These are phyloP conservation scores for Euryodendron excelsum DNA, from an alignment of 148 eudicot species.

Conservation along the genomic window DNA sequence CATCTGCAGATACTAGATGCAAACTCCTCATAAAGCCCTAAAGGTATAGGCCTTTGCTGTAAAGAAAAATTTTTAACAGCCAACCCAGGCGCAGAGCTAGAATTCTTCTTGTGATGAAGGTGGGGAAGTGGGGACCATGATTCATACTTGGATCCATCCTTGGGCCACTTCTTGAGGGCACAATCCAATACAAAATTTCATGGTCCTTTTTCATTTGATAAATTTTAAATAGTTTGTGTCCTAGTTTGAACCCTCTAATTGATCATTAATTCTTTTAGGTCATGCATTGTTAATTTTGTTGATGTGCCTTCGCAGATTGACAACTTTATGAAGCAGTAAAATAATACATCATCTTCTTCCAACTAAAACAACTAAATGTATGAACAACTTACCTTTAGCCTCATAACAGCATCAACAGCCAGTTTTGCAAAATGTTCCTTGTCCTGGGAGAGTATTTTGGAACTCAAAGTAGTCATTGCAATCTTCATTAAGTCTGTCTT, in stretches of 20 bases:
- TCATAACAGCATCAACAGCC: conserved; percentile 99
- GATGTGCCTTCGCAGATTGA: too few relatives aligned
- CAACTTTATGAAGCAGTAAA: too few relatives aligned
- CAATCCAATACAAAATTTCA: background rate
- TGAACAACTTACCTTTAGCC: conserved; percentile 63
- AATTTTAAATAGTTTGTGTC: too few relatives aligned
- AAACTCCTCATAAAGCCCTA: background rate
- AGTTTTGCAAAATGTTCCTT: conserved; percentile 90
- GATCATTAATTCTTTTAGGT: too few relatives aligned
- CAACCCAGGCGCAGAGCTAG: background rate
- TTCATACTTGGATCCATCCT: conserved; percentile 1
- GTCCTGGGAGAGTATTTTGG: conserved; percentile 94
- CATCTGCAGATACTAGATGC: background rate
- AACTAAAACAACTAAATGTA: conserved; percentile 6
- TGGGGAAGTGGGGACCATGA: background rate
- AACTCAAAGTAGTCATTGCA: conserved; percentile 97
- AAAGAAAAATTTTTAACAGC: conserved; percentile 2
- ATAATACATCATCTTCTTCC: background rate
- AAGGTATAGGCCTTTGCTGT: background rate
- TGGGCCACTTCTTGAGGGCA: background rate
- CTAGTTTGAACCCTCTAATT: too few relatives aligned
- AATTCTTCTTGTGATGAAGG: background rate
- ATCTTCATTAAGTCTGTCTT: conserved; percentile 90
- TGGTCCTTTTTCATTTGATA: too few relatives aligned
- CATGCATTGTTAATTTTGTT: too few relatives aligned